Evolutionary conservation across 108 stramenopile species (phyloP), one percentile per base, ranked within the genome.

Genomic region (Tribonema minus): DNA sequence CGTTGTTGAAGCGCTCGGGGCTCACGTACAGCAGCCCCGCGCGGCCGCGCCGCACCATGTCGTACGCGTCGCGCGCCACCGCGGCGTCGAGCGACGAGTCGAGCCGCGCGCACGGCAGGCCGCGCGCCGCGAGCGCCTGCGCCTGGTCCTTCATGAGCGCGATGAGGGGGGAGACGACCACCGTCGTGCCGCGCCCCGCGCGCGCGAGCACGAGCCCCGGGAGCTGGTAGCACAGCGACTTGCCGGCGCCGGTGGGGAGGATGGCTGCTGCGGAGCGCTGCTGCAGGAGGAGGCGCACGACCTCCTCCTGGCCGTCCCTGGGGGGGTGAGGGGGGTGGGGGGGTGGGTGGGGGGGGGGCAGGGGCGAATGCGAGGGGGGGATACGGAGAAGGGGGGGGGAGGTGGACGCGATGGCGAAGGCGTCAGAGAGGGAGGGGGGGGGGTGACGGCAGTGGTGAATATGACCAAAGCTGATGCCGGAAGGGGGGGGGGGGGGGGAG

Each of bases 91-190:
- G 72, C 25, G 72, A 64, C 25, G 72, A 74, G 41, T 74, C 72
- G 25, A 74, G 72, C 64, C 62, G 61, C 30, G 62, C 72, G 25
- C 63, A 64, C 41, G 62, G 34, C 9, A 74, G 63, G 12, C 72
- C 72, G 1, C 39, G 39, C 25, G 62, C 64, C 25, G 6, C 39
- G 63, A 74, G 2, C 27, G 72, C 72, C 32, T 74, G 63, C 2
- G 63, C 85, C 91, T 98, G 96, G 90, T 96, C 96, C 77, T 96
- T 89, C 87, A 97, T 97, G 33, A 99, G 82, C 1, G 95, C 92
- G 34, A 99, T 89, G 37, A 99, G 86, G 1, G 98, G 98, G 7
- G 92, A 93, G 9, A 99, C 92, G 3, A 99, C 96, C 15, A 99
- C 82, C 61, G 93, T 92, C 23, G 95, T 71, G 15, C 98, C 96